Base-by-base conservation (phyloP, 176 grass and related monocot genomes). In the Zoysia japonica region DNA sequence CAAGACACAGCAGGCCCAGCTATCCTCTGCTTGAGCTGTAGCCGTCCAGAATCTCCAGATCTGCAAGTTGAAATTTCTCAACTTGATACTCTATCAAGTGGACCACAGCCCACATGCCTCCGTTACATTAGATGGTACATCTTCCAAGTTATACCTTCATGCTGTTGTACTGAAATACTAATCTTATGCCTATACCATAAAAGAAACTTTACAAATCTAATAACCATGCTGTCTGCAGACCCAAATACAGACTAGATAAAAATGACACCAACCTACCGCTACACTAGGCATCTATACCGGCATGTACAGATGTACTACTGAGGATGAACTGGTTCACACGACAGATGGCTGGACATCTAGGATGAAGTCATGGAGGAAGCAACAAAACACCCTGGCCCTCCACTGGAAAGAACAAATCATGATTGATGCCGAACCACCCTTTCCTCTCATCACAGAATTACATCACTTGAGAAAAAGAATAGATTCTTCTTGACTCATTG, bases 401-500 rank as follows among this genome's bases (percentile, higher is more conserved):
- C 62, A 51, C 52, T 15, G 77, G 61, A 74, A 75, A 74, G 70
- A 80, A 49, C 48, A 16, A 68, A 78, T 57, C 47, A 66, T 79
- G 40, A n/a, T 12, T 20, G 59, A 80, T 79, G 39, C 16, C 8
- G 2, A 57, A 79, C 59, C 43, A 35, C 73, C 66, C 17, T 68
- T 76, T 61, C 61, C 42, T 75, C 40, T 17, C 67, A 39, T n/a
- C 62, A 44, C 35, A 77, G n/a, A 85, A 85, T 78, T 68, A 68
- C 78, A 81, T 53, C 44, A 7, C 63, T 59, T 44, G 54, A 11
- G 48, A 16, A 28, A 28, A 28, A 28, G 28, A 28, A 28, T 28
- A 28, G 57, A 61, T 38, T 52, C 76, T 87, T 68, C 72, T 55
- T 79, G 72, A 78, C 55, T 91, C 81, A 91, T 81, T 91, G 89